phyloP scores from a whole-genome alignment of 164 flowering plant species.

The Tetracentron sinense region DNA sequence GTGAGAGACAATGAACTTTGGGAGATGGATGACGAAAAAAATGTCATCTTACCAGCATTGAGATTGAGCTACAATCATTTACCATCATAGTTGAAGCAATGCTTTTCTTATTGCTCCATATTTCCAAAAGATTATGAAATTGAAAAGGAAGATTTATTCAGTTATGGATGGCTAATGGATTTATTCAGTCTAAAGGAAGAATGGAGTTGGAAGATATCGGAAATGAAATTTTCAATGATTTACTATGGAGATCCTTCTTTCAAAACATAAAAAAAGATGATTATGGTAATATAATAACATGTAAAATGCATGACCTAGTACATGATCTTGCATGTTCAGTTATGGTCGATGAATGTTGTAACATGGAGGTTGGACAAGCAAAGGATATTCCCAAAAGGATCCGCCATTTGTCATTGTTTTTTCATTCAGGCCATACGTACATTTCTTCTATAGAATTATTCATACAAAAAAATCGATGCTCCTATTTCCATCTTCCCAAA shows the following conservation, averaged over 20 bases:
- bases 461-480: not conserved
- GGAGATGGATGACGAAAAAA: no score
- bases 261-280: not conserved
- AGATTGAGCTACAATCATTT: slow-evolving; percentile 18
- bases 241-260: slow-evolving; percentile 12
- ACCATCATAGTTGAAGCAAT: slow-evolving; percentile 12
- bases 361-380: not conserved
- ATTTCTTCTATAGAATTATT: not conserved
- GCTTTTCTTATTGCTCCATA: slow-evolving; percentile 14
- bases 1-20: slow-evolving; percentile 8
- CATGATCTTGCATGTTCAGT: slow-evolving; percentile 16
- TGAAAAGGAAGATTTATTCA: slow-evolving; percentile 12
- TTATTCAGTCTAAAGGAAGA: not conserved
- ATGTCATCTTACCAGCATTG: slow-evolving; percentile 12
- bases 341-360: not conserved
- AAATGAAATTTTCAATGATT: not conserved
- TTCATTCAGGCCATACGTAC: not conserved
- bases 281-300: not conserved
- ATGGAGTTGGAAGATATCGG: slow-evolving; percentile 11
- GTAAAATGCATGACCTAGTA: no score
- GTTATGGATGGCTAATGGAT: slow-evolving; percentile 8
- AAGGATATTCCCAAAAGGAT: not conserved
- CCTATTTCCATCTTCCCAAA: not conserved
- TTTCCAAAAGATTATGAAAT: slow-evolving; percentile 13
- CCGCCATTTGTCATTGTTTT: not conserved